Evolutionary conservation across 495 filamentous ascomycete genomes (phyloP).

Genomic region (Aspergillus incahuasiensis): DNA sequence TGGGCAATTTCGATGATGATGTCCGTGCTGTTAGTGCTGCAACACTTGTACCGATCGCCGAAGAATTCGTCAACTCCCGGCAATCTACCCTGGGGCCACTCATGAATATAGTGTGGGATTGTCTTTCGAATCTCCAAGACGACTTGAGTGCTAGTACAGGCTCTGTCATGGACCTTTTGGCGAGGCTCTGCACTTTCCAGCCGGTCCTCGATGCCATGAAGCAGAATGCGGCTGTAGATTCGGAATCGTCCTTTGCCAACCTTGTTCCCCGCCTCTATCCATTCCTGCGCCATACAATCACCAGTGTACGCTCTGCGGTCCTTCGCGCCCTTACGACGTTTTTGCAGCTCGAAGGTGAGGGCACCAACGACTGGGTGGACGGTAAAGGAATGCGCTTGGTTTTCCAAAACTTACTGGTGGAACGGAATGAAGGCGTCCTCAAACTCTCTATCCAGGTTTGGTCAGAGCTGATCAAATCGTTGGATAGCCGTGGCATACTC

Average conservation of each 20-base stretch:
- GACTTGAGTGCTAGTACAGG: slow-evolving; percentile 96
- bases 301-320: slow-evolving; percentile 87
- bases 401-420: slow-evolving; percentile 93
- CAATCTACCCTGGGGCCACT: slow-evolving; percentile 69
- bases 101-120: slow-evolving; percentile 95
- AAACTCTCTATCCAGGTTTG: slow-evolving; percentile 82
- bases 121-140: slow-evolving; percentile 89
- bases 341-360: slow-evolving; percentile 74
- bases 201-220: slow-evolving; percentile 94
- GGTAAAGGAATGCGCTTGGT: slow-evolving; percentile 83
- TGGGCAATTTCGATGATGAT: slow-evolving; percentile 88
- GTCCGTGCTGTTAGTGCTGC: slow-evolving; percentile 95
- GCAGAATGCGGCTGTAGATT: slow-evolving; percentile 72
- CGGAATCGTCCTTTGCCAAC: slow-evolving; percentile 81
- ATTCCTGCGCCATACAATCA: slow-evolving; percentile 95
- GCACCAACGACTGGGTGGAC: slow-evolving; percentile 86
- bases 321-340: slow-evolving; percentile 91
- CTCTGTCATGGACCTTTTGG: slow-evolving; percentile 94
- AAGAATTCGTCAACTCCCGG: slow-evolving; percentile 84
- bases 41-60: slow-evolving; percentile 89
- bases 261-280: slow-evolving; percentile 93
- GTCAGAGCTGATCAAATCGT: slow-evolving; percentile 66
- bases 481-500: slow-evolving; percentile 58
- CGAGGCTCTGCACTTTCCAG: slow-evolving; percentile 90
- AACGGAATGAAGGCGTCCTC: slow-evolving; percentile 75